Evolutionary conservation across 352 stramenopile genomes (phyloP).

Genomic region (Pythium angustatum): DNA sequence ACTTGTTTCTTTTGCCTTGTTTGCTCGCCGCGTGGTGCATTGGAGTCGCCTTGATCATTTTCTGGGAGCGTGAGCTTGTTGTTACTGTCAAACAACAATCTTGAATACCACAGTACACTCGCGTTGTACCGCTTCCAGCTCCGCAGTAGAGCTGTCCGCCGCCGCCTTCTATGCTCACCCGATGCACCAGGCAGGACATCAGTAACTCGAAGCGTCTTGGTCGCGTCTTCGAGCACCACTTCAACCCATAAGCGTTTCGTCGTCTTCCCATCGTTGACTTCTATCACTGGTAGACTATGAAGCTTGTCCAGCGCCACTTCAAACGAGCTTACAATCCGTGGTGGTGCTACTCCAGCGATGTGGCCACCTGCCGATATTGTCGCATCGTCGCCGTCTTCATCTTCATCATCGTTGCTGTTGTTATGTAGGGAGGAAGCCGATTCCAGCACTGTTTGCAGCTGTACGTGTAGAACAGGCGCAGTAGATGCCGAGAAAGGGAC

Average conservation of each 20-base stretch:
- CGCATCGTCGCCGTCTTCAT: conserved; percentile 18
- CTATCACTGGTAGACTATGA: conserved; percentile 75
- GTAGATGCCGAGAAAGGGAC: conserved; percentile 71
- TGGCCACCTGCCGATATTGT: neutral
- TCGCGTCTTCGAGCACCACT: conserved; percentile 75
- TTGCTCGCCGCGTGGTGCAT: neutral
- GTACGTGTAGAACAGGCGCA: conserved; percentile 66
- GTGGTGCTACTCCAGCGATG: conserved; percentile 15
- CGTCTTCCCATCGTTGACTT: conserved; percentile 60
- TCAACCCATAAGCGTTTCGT: conserved; percentile 76
- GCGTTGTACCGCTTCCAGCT: conserved; percentile 83
- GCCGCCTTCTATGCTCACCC: conserved; percentile 64
- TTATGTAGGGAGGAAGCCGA: conserved; percentile 29
- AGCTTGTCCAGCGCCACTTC: conserved; percentile 82
- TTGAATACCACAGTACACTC: conserved; percentile 65
- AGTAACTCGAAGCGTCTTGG: conserved; percentile 78
- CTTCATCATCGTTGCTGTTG: conserved; percentile 21
- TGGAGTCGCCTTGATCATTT: neutral
- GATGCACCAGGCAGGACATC: conserved; percentile 79
- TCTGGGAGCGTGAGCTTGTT: conserved; percentile 16
- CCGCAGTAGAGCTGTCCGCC: conserved; percentile 63
- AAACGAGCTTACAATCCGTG: conserved; percentile 65
- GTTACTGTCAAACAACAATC: conserved; percentile 20
- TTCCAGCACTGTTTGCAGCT: conserved; percentile 69
- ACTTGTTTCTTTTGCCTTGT: conserved; percentile 61